Conservation (phyloP, 1,284 basidiomycete genomes). For the Xerocomus amazonicus region DNA sequence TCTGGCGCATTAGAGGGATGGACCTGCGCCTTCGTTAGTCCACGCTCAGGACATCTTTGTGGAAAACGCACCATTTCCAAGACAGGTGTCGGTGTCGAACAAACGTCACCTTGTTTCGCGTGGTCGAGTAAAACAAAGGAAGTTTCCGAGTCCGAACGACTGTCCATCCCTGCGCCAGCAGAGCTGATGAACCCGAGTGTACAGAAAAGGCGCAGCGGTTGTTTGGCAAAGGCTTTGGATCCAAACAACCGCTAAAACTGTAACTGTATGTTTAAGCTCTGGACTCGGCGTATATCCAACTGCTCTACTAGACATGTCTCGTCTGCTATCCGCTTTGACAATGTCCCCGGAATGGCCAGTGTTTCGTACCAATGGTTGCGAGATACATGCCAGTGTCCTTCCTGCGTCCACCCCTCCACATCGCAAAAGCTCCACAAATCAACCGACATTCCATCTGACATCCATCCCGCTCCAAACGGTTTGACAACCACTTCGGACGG, state of each 20-base stretch:
- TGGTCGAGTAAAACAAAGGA: constrained; percentile 31
- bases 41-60: not conserved
- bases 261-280: constrained; percentile 19
- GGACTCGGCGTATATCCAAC: not conserved
- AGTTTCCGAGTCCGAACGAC: constrained; percentile 23
- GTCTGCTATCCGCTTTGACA: constrained; percentile 10
- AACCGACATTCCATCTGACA: constrained; percentile 54
- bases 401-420: constrained; percentile 71
- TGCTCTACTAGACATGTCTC: constrained; percentile 10
- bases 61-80: constrained; percentile 5
- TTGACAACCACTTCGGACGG: constrained; percentile 38
- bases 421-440: constrained; percentile 74
- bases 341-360: constrained; percentile 35
- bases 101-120: not conserved
- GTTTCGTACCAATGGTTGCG: constrained; percentile 52
- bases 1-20: constrained; percentile 43
- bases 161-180: not conserved
- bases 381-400: constrained; percentile 44
- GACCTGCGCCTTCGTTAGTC: constrained; percentile 11
- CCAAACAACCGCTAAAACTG: constrained; percentile 25
- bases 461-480: constrained; percentile 36
- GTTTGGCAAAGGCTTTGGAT: constrained; percentile 31
- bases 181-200: not conserved
- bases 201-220: constrained; percentile 9
- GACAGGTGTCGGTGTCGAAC: not conserved